phyloP scores from a whole-genome alignment of 2,329 filamentous ascomycete genomes.

The Cladosporium sp. region DNA sequence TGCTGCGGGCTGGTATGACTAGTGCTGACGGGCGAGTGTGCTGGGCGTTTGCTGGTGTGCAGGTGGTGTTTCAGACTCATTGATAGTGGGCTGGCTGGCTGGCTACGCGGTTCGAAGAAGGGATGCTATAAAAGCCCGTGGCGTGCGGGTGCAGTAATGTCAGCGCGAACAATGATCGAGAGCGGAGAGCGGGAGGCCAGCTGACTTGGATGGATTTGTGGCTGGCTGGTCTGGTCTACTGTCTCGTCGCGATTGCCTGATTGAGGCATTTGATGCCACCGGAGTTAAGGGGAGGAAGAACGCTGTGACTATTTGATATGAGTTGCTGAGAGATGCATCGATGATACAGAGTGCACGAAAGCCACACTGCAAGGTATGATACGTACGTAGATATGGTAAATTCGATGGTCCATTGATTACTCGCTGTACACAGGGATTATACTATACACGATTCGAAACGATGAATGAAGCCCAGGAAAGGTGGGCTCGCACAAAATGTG shows the following conservation, averaged over 20 bases:
- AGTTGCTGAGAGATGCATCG: not conserved
- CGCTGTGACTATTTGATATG: not conserved
- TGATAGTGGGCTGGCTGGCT: not conserved
- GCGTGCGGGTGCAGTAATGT: not conserved
- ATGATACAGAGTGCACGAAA: no score
- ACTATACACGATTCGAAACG: not conserved
- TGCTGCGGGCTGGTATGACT: not conserved
- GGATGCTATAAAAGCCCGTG: not conserved
- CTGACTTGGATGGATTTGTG: not conserved
- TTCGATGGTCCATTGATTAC: not conserved
- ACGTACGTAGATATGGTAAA: not conserved
- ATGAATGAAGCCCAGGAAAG: not conserved
- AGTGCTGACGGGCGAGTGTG: conserved; percentile 1
- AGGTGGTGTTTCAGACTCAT: not conserved
- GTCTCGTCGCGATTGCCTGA: not conserved
- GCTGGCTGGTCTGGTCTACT: not conserved
- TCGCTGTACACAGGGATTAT: not conserved
- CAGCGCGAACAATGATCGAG: not conserved
- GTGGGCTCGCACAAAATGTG: not conserved
- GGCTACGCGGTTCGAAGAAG: not conserved
- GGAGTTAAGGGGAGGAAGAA: not conserved
- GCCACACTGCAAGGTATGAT: not conserved
- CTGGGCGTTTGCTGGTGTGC: not conserved
- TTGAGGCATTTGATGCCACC: not conserved
- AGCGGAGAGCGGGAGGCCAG: not conserved